Evolutionary conservation across 2,329 filamentous ascomycete species (phyloP).

Genomic region (Xylariaceae sp.): DNA sequence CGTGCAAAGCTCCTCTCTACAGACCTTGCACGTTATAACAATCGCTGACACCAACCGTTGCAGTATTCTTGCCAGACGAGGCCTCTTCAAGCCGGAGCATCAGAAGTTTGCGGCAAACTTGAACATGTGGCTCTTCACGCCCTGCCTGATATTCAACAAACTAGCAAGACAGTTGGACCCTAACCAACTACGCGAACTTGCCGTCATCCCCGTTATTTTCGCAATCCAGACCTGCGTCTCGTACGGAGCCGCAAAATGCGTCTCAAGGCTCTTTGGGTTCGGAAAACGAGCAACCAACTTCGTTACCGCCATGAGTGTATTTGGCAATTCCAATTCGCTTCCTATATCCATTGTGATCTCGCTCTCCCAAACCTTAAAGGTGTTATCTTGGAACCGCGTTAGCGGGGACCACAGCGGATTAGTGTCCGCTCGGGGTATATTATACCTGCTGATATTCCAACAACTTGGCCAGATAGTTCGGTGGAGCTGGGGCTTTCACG

Average conservation of each 20-base stretch:
- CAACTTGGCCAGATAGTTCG: conserved; percentile 91
- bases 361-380: conserved; percentile 83
- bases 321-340: conserved; percentile 96
- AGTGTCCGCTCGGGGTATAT: conserved; percentile 85
- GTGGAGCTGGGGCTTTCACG: conserved; percentile 98
- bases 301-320: conserved; percentile 93
- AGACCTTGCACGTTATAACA: background rate
- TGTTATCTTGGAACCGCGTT: conserved; percentile 88
- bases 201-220: conserved; percentile 94
- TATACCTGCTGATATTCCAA: conserved; percentile 96
- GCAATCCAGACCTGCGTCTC: conserved; percentile 82
- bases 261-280: conserved; percentile 75
- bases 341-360: conserved; percentile 95
- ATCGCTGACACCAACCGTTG: background rate
- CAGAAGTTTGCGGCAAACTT: conserved; percentile 97
- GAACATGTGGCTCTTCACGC: conserved; percentile 94
- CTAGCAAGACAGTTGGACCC: conserved; percentile 90
- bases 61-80: conserved; percentile 73
- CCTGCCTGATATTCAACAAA: conserved; percentile 96
- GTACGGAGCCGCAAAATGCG: conserved; percentile 66
- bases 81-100: conserved; percentile 91
- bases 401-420: conserved; percentile 93
- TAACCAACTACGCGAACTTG: conserved; percentile 83
- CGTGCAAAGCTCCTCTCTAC: background rate
- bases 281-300: conserved; percentile 86